phyloP scores from a whole-genome alignment of 2,329 filamentous ascomycete genomes.

The Exophiala sp. region DNA sequence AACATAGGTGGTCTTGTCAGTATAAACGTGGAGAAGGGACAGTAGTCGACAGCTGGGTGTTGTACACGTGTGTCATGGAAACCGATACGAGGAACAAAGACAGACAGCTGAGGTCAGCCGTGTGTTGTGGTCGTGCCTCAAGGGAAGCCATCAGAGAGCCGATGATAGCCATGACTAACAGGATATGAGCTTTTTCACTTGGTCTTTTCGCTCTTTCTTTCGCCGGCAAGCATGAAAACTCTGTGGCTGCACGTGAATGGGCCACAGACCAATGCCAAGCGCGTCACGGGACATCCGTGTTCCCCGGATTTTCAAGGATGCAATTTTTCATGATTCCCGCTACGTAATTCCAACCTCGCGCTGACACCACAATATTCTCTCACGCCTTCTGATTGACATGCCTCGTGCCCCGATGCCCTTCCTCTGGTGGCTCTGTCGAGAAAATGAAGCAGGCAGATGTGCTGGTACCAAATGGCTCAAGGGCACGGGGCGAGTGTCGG shows the following conservation, averaged over 20 bases:
- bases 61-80: conserved; percentile 21
- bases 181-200: neutral
- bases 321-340: conserved; percentile 6
- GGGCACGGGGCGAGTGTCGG: neutral
- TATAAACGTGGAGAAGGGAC: neutral
- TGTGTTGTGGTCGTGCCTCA: neutral
- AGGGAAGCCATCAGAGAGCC: neutral
- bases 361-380: conserved; percentile 19
- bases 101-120: neutral
- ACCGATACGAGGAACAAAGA: neutral
- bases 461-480: too few species aligned
- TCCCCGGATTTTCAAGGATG: conserved; percentile 6
- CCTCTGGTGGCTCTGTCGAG: neutral
- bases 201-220: too few species aligned
- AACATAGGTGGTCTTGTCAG: neutral
- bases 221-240: conserved; percentile 5
- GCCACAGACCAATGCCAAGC: neutral
- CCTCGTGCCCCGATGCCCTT: conserved; percentile 2
- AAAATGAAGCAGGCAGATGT: neutral
- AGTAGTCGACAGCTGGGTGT: conserved; percentile 1
- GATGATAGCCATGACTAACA: conserved; percentile 3
- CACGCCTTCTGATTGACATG: neutral
- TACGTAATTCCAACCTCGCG: conserved; percentile 19
- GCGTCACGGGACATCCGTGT: neutral
- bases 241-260: conserved; percentile 12